Percentiles rank a stretch among this genome's conserved stretches.
Evolutionary conservation across 148 eudicot species (phyloP).

Genomic region (Vaccinium myrtillus): DNA sequence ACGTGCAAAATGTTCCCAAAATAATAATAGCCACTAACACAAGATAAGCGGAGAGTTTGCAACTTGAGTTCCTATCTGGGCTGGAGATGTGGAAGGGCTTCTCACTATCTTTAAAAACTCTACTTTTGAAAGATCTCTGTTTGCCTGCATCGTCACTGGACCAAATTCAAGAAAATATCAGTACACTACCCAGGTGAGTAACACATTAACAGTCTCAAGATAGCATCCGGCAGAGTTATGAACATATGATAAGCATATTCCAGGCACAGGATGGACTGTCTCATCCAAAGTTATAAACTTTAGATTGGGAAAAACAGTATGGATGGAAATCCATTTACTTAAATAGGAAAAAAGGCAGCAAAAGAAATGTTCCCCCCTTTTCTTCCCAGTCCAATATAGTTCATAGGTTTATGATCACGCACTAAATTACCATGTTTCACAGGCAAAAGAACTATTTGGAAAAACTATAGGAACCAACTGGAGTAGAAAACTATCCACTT

Average conservation of each 20-base stretch:
- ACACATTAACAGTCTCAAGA: background rate
- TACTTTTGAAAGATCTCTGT: constrained; percentile 62
- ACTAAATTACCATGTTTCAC: background rate
- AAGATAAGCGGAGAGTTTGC: constrained; percentile 51
- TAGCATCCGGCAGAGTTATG: constrained; percentile 1
- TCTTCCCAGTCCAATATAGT: background rate
- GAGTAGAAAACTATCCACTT: constrained; percentile 1
- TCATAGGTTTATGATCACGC: background rate
- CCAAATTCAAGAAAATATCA: constrained; percentile 16
- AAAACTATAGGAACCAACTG: background rate
- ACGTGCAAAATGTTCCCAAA: constrained; percentile 54
- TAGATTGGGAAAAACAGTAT: background rate
- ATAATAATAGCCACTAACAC: constrained; percentile 54
- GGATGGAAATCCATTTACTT: background rate
- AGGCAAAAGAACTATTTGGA: background rate
- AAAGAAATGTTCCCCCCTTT: background rate
- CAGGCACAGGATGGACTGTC: background rate
- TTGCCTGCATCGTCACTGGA: constrained; percentile 75
- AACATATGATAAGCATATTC: background rate
- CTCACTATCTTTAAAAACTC: constrained; percentile 61
- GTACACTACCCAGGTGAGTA: constrained; percentile 5
- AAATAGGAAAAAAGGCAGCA: background rate
- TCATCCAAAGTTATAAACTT: background rate
- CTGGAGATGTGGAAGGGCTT: constrained; percentile 48
- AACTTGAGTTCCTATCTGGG: constrained; percentile 51